Conservation (phyloP, 495 filamentous ascomycete genomes). For the Penicillium mononematosum region DNA sequence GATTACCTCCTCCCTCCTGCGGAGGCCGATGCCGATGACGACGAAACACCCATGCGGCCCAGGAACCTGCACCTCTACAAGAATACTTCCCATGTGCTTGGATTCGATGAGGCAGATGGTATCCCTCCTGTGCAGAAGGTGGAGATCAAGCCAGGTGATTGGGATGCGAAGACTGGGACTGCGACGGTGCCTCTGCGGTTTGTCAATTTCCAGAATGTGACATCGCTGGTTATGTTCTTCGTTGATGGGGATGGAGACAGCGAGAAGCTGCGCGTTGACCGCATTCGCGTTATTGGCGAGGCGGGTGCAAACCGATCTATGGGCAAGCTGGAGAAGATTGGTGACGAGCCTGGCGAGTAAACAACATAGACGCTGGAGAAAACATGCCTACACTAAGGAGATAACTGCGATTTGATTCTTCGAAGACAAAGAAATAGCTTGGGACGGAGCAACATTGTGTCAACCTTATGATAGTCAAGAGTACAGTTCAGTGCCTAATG, state of each 20-base stretch:
- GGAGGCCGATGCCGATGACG: conserved; percentile 56
- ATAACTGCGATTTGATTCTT: background rate
- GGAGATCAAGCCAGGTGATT: conserved; percentile 69
- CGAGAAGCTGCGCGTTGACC: conserved; percentile 84
- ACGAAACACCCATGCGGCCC: conserved; percentile 81
- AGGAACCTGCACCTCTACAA: conserved; percentile 78
- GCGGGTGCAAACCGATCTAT: conserved; percentile 87
- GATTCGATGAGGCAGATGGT: conserved; percentile 94
- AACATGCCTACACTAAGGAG: conserved; percentile 8
- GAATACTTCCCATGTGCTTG: conserved; percentile 83
- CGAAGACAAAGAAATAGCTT: background rate
- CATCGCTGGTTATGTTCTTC: conserved; percentile 82
- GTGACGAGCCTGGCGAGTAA: conserved; percentile 69
- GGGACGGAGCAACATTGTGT: background rate
- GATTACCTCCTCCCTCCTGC: conserved; percentile 76
- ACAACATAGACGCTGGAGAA: conserved; percentile 15
- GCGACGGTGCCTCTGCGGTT: conserved; percentile 81
- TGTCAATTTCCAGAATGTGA: conserved; percentile 96
- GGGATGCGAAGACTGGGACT: conserved; percentile 82
- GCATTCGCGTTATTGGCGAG: conserved; percentile 84
- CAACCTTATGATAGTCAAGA: background rate
- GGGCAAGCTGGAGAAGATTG: conserved; percentile 95
- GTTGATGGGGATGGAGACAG: conserved; percentile 81
- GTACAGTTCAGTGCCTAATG: background rate
- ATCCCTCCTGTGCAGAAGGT: conserved; percentile 74